These are phyloP conservation scores for Quercus phellos DNA, from an alignment of 331 rosid genomes.

Conservation along the genomic window DNA sequence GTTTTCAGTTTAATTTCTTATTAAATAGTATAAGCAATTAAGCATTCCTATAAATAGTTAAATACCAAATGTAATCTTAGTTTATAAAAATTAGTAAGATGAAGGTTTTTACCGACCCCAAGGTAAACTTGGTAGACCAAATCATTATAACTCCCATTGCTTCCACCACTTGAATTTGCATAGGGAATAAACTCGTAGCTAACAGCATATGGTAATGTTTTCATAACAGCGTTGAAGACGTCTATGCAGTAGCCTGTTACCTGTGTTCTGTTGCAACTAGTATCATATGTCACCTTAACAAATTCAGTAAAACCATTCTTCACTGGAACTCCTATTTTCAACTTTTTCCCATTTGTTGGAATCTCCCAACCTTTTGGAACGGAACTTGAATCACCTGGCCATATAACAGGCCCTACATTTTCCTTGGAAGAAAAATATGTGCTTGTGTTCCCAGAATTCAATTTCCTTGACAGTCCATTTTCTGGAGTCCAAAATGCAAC, in stretches of 20 bases:
- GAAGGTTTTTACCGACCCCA: conserved; percentile 1
- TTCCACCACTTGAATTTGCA: neutral
- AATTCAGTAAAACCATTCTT: conserved; percentile 24
- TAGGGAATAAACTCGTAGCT: conserved; percentile 13
- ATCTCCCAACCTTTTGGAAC: conserved; percentile 42
- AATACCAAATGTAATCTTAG: too few relatives aligned
- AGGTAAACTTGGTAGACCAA: conserved; percentile 20
- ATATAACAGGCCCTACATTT: conserved; percentile 24
- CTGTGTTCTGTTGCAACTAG: neutral
- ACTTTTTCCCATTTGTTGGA: conserved; percentile 20
- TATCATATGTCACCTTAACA: conserved; percentile 8
- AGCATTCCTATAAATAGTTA: too few relatives aligned
- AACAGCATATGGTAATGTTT: conserved; percentile 17
- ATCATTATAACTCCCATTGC: conserved; percentile 13
- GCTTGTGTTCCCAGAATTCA: neutral
- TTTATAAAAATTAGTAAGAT: neutral
- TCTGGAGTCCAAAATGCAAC: conserved; percentile 36
- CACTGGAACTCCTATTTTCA: conserved; percentile 32
- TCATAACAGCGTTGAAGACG: conserved; percentile 7
- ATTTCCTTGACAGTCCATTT: conserved; percentile 9
- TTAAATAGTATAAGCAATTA: too few relatives aligned
- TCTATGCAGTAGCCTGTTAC: conserved; percentile 32
- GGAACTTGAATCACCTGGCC: conserved; percentile 34
- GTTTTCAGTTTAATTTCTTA: too few relatives aligned
- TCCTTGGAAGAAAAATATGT: conserved; percentile 15